Evolutionary conservation across 2,329 filamentous ascomycete genomes (phyloP), one percentile per base, ranked within the genome.

Genomic region (Zymoseptoria brevis): DNA sequence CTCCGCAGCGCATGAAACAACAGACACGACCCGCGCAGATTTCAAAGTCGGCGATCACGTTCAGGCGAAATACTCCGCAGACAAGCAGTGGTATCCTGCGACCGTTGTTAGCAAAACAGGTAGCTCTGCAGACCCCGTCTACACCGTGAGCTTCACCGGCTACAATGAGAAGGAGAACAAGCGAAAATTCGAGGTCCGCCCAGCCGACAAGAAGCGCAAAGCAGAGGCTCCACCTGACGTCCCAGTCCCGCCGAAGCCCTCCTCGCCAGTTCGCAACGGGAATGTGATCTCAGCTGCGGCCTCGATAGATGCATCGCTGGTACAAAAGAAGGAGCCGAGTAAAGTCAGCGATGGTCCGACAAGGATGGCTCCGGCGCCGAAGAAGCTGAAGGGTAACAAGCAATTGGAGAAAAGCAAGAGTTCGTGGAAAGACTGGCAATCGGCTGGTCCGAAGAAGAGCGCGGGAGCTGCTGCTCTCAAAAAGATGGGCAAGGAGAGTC

Each of bases 31-130:
- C 55, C 70, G 81, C 0, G 79, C 81, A 2, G 81, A 80, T 8
- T 96, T 92, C 76, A 84, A 88, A 59, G 89, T 96, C 65, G 96
- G 96, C 72, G 94, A 99, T 70, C 88, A 81, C 30, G 89, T 96
- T 57, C 81, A 94, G 74, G 94, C 93, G 53, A 92, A 93, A 75
- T 99, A 92, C 90, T 88, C 90, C 8, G 91, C 90, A 57, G 94
- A 99, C 75, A 90, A 89, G 70, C 83, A 83, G 22, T 96, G 92
- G 76, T 97, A 97, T 76, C 87, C 90, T 52, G 94, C 92, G 50
- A 87, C 90, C 69, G 96, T 99, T 74, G 93, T 90, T 55, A 92
- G 89, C 56, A 92, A 96, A 68, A 96, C 93, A 21, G 94, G 94
- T 60, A 96, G 91, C 8, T 87, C 87, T n/a, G 88, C 86, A 50